phyloP scores from a whole-genome alignment of 1,284 basidiomycete species.

The Irpex sp. region DNA sequence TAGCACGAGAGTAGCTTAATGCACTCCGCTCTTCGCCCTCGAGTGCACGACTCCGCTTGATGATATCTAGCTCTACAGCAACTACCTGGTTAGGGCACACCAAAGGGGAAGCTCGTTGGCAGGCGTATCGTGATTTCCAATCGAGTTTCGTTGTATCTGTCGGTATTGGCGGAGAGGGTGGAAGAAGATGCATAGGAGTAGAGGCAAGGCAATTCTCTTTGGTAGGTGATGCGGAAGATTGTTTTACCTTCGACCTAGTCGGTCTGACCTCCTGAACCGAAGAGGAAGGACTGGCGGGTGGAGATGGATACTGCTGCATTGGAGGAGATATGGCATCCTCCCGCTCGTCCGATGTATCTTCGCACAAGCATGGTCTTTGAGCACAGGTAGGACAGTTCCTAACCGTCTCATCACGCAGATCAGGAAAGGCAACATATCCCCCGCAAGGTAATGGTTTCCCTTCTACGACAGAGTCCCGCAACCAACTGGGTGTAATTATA shows the following conservation, averaged over 20 bases:
- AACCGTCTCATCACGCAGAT: slow-evolving; percentile 43
- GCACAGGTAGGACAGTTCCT: slow-evolving; percentile 39
- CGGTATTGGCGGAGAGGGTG: slow-evolving; percentile 21
- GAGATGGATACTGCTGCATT: slow-evolving; percentile 5
- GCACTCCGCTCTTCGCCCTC: slow-evolving; percentile 65
- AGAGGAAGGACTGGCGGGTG: not conserved
- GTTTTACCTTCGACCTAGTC: not conserved
- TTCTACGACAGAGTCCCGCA: slow-evolving; percentile 48
- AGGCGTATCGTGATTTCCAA: slow-evolving; percentile 49
- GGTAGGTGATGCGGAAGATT: not conserved
- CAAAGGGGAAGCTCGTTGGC: slow-evolving; percentile 58
- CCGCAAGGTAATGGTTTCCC: slow-evolving; percentile 44
- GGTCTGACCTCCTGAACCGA: not conserved
- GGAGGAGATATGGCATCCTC: not conserved
- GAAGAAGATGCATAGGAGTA: slow-evolving; percentile 22
- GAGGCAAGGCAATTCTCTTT: not conserved
- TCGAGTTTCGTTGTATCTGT: slow-evolving; percentile 24
- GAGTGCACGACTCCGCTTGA: slow-evolving; percentile 52
- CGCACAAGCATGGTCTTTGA: slow-evolving; percentile 22
- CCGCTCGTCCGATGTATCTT: slow-evolving; percentile 13
- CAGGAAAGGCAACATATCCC: slow-evolving; percentile 49
- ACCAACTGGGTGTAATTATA: slow-evolving; percentile 67
- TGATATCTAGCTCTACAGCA: slow-evolving; percentile 51
- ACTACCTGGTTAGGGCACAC: slow-evolving; percentile 63
- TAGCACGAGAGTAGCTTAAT: slow-evolving; percentile 63